These are phyloP conservation scores for Aspergillus puulaauensis DNA, from an alignment of 2,329 filamentous ascomycete genomes.

Conservation along the genomic window DNA sequence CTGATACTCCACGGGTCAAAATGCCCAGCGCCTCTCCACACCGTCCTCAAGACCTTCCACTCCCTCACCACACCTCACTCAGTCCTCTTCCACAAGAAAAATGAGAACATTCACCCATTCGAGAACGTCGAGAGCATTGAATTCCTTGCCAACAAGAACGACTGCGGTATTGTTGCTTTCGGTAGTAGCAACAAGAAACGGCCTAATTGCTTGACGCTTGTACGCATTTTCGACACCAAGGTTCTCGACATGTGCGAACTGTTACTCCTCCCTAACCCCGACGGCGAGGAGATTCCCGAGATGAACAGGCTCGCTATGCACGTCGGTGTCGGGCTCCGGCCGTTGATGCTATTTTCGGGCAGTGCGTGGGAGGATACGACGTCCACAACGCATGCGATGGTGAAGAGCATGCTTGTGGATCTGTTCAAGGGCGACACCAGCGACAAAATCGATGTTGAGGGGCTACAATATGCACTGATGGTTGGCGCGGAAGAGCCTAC, in stretches of 20 bases:
- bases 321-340: slow-evolving; percentile 76
- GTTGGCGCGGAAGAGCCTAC: slow-evolving; percentile 70
- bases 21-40: slow-evolving; percentile 78
- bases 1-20: slow-evolving; percentile 86
- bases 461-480: slow-evolving; percentile 85
- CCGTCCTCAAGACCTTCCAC: slow-evolving; percentile 81
- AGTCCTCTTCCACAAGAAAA: slow-evolving; percentile 96
- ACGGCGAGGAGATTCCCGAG: slow-evolving; percentile 34
- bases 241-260: slow-evolving; percentile 94
- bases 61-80: slow-evolving; percentile 79
- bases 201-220: slow-evolving; percentile 82
- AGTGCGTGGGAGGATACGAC: slow-evolving; percentile 82
- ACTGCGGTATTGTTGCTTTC: slow-evolving; percentile 81
- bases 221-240: slow-evolving; percentile 80
- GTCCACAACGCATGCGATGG: slow-evolving; percentile 74
- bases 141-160: slow-evolving; percentile 97
- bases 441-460: slow-evolving; percentile 88
- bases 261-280: slow-evolving; percentile 72
- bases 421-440: slow-evolving; percentile 83
- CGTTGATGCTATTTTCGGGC: slow-evolving; percentile 87
- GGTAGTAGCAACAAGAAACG: slow-evolving; percentile 89
- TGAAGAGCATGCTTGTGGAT: slow-evolving; percentile 85
- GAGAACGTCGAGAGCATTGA: slow-evolving; percentile 84
- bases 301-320: slow-evolving; percentile 59
- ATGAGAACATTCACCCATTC: slow-evolving; percentile 83